Conservation (phyloP, 768 basidiomycete genomes). For the Leccinum longicurvipes region DNA sequence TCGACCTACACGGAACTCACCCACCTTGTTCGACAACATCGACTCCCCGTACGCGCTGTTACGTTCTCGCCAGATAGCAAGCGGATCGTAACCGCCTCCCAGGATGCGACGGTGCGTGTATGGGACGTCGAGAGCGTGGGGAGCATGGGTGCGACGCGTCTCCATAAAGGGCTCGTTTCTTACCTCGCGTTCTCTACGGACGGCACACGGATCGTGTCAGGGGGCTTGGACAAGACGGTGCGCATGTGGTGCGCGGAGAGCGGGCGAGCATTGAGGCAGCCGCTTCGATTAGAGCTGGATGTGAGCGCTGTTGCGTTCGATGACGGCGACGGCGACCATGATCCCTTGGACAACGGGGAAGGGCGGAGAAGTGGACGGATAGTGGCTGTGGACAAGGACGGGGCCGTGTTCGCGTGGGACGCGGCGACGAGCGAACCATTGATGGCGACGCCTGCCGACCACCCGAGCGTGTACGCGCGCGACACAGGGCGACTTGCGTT, state of each 20-base stretch:
- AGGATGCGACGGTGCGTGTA: slow-evolving; percentile 27
- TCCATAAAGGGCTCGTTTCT: slow-evolving; percentile 28
- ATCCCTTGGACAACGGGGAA: neutral
- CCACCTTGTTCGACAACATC: slow-evolving; percentile 29
- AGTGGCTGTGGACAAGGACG: slow-evolving; percentile 22
- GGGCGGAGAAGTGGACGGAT: slow-evolving; percentile 11
- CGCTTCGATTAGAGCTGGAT: slow-evolving; percentile 20
- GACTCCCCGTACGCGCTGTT: slow-evolving; percentile 23
- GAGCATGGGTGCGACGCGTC: slow-evolving; percentile 21
- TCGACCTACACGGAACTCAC: slow-evolving; percentile 16
- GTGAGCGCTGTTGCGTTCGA: slow-evolving; percentile 24
- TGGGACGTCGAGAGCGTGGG: slow-evolving; percentile 31
- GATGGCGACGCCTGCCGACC: slow-evolving; percentile 18
- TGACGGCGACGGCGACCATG: neutral
- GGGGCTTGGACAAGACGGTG: slow-evolving; percentile 29
- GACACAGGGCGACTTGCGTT: slow-evolving; percentile 11
- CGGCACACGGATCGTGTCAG: slow-evolving; percentile 28
- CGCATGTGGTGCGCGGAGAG: slow-evolving; percentile 28
- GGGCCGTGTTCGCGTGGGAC: slow-evolving; percentile 28
- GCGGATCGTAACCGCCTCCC: slow-evolving; percentile 27
- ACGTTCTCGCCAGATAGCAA: slow-evolving; percentile 27
- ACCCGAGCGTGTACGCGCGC: slow-evolving; percentile 6
- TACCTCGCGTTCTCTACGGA: slow-evolving; percentile 28
- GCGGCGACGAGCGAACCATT: slow-evolving; percentile 17
- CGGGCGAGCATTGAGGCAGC: slow-evolving; percentile 17